A percentile compares a stretch with the other conserved stretches of the same genome.
phyloP scores from a whole-genome alignment of 176 grass and related monocot genomes.

The Zizania latifolia region DNA sequence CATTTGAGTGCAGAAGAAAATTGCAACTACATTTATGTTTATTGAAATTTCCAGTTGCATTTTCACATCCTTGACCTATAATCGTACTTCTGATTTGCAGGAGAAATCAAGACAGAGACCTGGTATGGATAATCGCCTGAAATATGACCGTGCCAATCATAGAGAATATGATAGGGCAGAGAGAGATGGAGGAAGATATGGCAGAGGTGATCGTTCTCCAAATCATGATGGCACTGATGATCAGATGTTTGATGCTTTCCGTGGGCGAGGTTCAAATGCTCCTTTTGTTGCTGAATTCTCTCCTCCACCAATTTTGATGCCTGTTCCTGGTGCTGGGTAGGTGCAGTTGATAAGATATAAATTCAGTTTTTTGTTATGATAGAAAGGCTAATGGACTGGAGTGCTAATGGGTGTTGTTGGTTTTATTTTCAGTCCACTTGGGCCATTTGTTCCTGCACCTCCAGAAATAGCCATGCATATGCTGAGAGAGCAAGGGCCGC shows the following conservation, averaged over 20 bases:
- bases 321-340: constrained; percentile 94
- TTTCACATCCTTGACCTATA: constrained; percentile 7
- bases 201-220: constrained; percentile 56
- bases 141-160: constrained; percentile 60
- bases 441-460: constrained; percentile 96
- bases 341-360: constrained; percentile 17
- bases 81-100: constrained; percentile 36
- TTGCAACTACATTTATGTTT: neutral
- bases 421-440: constrained; percentile 69
- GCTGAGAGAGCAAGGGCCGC: constrained; percentile 81
- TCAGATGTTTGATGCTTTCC: constrained; percentile 71
- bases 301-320: constrained; percentile 84
- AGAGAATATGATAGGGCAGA: constrained; percentile 68
- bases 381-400: neutral
- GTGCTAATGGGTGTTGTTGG: constrained; percentile 15
- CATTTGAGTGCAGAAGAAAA: neutral
- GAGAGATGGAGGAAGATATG: constrained; percentile 70
- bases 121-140: constrained; percentile 51
- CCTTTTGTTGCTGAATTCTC: constrained; percentile 84
- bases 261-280: constrained; percentile 54
- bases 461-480: constrained; percentile 98
- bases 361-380: constrained; percentile 13
- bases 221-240: constrained; percentile 65
- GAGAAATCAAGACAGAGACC: constrained; percentile 59
- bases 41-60: neutral